phyloP scores from a whole-genome alignment of 768 basidiomycete genomes.

The Suillus bovinus region DNA sequence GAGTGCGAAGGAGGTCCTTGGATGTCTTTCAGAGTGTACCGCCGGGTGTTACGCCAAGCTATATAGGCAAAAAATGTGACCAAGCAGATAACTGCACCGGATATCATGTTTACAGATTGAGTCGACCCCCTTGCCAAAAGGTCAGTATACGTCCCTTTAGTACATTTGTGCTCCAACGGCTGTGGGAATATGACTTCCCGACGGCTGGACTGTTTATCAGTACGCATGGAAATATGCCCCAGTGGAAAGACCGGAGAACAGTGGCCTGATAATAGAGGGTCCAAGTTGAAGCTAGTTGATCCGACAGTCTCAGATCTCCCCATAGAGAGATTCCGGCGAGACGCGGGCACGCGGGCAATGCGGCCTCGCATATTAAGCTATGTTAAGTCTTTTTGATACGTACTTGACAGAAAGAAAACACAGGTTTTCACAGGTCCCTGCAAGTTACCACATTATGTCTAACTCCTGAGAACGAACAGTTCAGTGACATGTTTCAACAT shows the following conservation, averaged over 20 bases:
- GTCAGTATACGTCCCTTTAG: background rate
- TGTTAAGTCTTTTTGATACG: background rate
- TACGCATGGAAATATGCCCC: background rate
- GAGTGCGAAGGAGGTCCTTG: constrained; percentile 10
- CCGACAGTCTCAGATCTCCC: background rate
- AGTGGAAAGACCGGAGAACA: background rate
- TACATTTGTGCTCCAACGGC: background rate
- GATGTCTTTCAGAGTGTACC: constrained; percentile 11
- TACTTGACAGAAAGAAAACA: background rate
- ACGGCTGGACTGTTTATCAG: background rate
- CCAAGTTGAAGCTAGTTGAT: background rate
- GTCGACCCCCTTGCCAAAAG: no score
- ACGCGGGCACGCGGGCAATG: background rate
- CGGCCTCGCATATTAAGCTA: background rate
- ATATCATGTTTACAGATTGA: background rate
- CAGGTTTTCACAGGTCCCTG: background rate
- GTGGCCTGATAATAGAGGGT: background rate
- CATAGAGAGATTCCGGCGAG: background rate
- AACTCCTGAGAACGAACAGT: background rate
- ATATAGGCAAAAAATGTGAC: background rate
- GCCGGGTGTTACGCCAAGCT: constrained; percentile 10
- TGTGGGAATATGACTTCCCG: background rate
- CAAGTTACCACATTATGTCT: background rate
- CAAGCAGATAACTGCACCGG: background rate
- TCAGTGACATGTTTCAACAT: background rate